Base-by-base conservation (phyloP, 495 filamentous ascomycete genomes). In the Recurvomyces mirabilis region DNA sequence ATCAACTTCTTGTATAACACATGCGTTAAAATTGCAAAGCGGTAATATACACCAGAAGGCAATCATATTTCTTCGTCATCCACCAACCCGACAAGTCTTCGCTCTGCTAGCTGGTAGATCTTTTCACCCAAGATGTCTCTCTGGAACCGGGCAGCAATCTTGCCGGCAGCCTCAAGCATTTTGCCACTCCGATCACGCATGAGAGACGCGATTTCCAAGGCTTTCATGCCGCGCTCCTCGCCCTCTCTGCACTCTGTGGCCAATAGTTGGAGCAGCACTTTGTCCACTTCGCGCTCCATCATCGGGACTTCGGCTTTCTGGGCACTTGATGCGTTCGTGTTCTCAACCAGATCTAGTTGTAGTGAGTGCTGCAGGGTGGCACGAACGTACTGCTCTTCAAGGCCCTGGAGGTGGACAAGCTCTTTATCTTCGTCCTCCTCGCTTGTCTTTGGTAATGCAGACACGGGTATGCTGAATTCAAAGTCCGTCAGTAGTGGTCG, bases 221-320 rank as follows among this genome's bases (percentile, higher is more conserved):
- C 91, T 54, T 88, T 87, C 84, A 93, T 94, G 2, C 88, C 91
- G 13, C 80, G 69, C 32, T 94, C 87, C 59, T 96, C 93, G 26
- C 86, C 86, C 52, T 86, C 86, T 49, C 84, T 75, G 60, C 91
- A 95, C 68, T 94, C 91, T 19, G 79, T 68, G 23, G 84, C 87
- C 60, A 98, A 68, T 59, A 98, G 72, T 68, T 94, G 89, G 46
- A 98, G 68, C 29, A 98, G 67, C 17, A 78, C 74, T 64, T 91
- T 93, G 63, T 98, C 86, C 41, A 93, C 73, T 33, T 85, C 83
- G 23, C 84, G 62, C 57, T 93, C 85, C 28, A 81, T 70, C 23
- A 76, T 68, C 10, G 74, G 71, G 19, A 93, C 65, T 42, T 77
- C 73, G 0, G 77, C 68, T n/a, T 79, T 76, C 57, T 93, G 81